phyloP scores from a whole-genome alignment of 108 stramenopile genomes.

The Chaetoceros muelleri region DNA sequence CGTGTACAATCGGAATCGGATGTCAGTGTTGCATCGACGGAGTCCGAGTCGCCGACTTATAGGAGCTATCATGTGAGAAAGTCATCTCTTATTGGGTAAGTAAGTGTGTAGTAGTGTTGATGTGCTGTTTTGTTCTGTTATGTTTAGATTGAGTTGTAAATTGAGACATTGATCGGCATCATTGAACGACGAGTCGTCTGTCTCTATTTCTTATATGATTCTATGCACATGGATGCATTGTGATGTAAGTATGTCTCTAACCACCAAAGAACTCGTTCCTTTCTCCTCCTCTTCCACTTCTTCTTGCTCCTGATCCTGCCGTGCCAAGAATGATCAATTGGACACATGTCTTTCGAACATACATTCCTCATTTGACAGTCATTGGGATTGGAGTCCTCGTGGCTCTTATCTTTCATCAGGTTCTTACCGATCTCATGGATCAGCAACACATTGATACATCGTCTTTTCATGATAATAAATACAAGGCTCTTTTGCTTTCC shows the following conservation, averaged over 20 bases:
- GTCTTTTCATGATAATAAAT: conserved; percentile 32
- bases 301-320: not conserved
- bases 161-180: no score
- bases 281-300: not conserved
- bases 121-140: no score
- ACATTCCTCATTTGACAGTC: conserved; percentile 58
- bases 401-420: conserved; percentile 66
- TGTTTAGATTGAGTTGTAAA: no score
- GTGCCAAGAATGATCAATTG: conserved; percentile 72
- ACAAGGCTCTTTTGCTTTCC: conserved; percentile 28
- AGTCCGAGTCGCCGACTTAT: conserved; percentile 7
- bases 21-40: no score
- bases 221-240: not conserved
- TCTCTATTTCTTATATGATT: no score
- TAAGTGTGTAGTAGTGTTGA: no score
- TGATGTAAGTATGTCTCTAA: not conserved
- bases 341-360: conserved; percentile 73
- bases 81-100: conserved; percentile 32
- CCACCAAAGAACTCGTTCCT: not conserved
- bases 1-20: no score
- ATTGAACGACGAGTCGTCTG: no score
- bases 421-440: conserved; percentile 43
- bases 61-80: conserved; percentile 28
- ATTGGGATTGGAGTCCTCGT: conserved; percentile 50
- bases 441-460: conserved; percentile 21